Conservation (phyloP, 2,329 filamentous ascomycete species). For the Graphilbum fragrans region DNA sequence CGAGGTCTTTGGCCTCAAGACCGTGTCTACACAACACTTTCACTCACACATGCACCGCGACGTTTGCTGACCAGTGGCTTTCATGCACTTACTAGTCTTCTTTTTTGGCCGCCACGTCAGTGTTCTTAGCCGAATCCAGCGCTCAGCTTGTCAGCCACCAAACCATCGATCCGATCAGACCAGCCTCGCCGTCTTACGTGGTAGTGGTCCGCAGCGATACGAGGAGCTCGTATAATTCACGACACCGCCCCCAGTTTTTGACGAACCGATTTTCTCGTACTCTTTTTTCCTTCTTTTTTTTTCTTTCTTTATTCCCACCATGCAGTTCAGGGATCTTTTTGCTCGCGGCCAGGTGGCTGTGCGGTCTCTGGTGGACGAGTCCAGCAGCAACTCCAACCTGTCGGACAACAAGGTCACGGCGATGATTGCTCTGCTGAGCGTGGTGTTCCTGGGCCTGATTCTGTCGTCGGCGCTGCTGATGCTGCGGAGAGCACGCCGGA, state of each 20-base stretch:
- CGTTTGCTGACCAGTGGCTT: not conserved
- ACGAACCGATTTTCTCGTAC: not conserved
- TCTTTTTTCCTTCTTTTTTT: slow-evolving; percentile 15
- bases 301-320: slow-evolving; percentile 10
- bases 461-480: slow-evolving; percentile 58
- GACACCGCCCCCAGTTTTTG: no score
- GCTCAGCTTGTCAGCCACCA: no score
- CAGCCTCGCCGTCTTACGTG: no score
- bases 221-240: no score
- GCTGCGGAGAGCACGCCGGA: slow-evolving; percentile 44
- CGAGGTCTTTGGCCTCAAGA: no score
- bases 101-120: not conserved
- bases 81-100: not conserved
- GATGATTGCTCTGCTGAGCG: slow-evolving; percentile 64
- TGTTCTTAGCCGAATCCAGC: no score
- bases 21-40: no score
- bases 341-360: slow-evolving; percentile 32
- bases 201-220: no score
- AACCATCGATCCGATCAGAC: no score
- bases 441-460: slow-evolving; percentile 61
- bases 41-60: no score
- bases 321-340: slow-evolving; percentile 26
- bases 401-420: slow-evolving; percentile 59
- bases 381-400: slow-evolving; percentile 11
- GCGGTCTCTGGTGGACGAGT: slow-evolving; percentile 30